phyloP scores from a whole-genome alignment of 2,329 filamentous ascomycete species.

The Neonectria coccinea region DNA sequence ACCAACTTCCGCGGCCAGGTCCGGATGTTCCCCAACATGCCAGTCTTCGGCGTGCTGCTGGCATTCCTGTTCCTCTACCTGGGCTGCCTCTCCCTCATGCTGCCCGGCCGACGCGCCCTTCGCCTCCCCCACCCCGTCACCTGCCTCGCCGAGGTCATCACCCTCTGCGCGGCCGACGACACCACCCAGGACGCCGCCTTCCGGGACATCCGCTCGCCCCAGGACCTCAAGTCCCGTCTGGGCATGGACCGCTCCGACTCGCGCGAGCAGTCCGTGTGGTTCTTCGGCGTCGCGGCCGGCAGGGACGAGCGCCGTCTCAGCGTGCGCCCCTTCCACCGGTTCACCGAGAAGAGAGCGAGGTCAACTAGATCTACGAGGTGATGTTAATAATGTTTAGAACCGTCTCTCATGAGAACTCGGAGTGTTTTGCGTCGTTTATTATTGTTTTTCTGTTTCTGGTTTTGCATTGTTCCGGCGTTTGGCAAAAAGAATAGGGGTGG shows the following conservation, averaged over 20 bases:
- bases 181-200: constrained; percentile 80
- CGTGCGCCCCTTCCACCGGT: constrained; percentile 58
- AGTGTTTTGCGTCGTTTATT: neutral
- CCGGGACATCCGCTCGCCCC: constrained; percentile 72
- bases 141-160: constrained; percentile 81
- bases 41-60: constrained; percentile 79
- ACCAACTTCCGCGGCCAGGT: constrained; percentile 65
- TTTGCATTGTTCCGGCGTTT: constrained; percentile 26
- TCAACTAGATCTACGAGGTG: constrained; percentile 42
- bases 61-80: constrained; percentile 78
- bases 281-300: constrained; percentile 58
- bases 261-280: constrained; percentile 65
- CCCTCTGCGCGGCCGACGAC: constrained; percentile 79
- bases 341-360: constrained; percentile 56
- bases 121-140: constrained; percentile 79
- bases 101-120: constrained; percentile 70
- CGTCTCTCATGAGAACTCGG: constrained; percentile 13
- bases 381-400: constrained; percentile 28
- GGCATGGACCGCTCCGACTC: constrained; percentile 62
- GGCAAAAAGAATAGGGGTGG: constrained; percentile 1
- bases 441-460: constrained; percentile 1
- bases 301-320: constrained; percentile 57
- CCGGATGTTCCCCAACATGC: constrained; percentile 78
- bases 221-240: constrained; percentile 76
- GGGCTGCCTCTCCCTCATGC: constrained; percentile 69